These are phyloP conservation scores for Dentipellis sp. DNA, from an alignment of 768 basidiomycete genomes.

Conservation along the genomic window DNA sequence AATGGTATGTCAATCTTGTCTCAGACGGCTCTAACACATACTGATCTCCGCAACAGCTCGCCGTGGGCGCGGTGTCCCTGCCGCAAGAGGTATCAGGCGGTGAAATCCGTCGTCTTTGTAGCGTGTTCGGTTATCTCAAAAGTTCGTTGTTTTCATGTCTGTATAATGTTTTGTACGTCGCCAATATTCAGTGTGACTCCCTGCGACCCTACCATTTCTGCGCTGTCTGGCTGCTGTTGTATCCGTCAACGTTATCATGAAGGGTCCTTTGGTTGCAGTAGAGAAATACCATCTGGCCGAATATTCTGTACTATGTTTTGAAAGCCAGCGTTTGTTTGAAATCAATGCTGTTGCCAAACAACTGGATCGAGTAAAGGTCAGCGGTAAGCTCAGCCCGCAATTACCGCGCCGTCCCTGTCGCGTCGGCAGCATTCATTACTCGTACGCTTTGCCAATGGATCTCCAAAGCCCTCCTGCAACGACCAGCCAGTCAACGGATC, in stretches of 20 bases:
- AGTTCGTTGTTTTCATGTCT: conserved; percentile 6
- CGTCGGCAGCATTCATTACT: background rate
- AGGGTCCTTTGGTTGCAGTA: background rate
- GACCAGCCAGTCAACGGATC: conserved; percentile 29
- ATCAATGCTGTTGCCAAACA: background rate
- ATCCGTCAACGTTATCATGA: background rate
- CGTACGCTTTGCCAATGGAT: background rate
- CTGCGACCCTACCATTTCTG: background rate
- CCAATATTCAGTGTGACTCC: background rate
- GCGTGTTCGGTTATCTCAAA: conserved; percentile 5
- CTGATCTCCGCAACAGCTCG: conserved; percentile 44
- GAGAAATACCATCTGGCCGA: too few relatives aligned
- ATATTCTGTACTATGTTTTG: too few relatives aligned
- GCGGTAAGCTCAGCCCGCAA: too few relatives aligned
- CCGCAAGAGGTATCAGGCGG: conserved; percentile 73
- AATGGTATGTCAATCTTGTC: conserved; percentile 47
- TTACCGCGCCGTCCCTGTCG: background rate
- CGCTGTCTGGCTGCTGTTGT: background rate
- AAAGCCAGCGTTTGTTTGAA: background rate
- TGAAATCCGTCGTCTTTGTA: conserved; percentile 26
- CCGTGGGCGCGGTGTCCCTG: conserved; percentile 76
- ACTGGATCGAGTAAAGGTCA: background rate
- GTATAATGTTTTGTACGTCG: conserved; percentile 6
- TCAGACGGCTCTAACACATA: background rate
- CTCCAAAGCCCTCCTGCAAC: conserved; percentile 2